phyloP scores from a whole-genome alignment of 179 eudicot species.

The Spinacia oleracea region DNA sequence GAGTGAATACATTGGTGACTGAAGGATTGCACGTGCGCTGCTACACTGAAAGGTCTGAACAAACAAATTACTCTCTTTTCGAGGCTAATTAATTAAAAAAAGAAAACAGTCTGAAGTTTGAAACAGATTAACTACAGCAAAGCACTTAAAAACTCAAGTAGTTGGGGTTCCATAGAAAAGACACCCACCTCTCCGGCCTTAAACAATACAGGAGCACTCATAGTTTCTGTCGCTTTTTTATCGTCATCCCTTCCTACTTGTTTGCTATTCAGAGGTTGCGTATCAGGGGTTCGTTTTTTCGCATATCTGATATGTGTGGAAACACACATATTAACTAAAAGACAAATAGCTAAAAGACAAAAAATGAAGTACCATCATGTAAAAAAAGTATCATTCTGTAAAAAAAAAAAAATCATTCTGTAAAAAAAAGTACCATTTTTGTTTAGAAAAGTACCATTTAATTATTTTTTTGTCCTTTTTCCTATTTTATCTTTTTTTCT shows the following conservation, averaged over 20 bases:
- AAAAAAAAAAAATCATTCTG: no score
- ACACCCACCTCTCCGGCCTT: constrained; percentile 6
- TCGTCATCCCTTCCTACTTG: background rate
- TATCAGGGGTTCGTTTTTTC: no score
- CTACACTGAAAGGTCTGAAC: constrained; percentile 18
- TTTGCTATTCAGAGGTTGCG: background rate
- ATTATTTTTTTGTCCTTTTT: no score
- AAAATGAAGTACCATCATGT: no score
- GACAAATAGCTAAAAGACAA: no score
- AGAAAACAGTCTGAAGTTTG: background rate
- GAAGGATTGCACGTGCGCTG: constrained; percentile 27
- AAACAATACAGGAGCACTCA: constrained; percentile 1
- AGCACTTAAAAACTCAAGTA: background rate
- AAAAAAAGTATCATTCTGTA: no score
- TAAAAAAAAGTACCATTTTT: no score
- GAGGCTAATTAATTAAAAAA: background rate
- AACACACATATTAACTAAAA: no score
- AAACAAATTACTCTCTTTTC: constrained; percentile 8
- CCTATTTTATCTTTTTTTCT: no score
- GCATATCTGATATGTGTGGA: no score
- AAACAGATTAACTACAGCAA: constrained; percentile 21
- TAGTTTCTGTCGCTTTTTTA: background rate
- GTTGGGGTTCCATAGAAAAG: background rate
- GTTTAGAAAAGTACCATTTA: no score
- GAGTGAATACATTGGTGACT: constrained; percentile 18